Conservation (phyloP, 441 rosid genomes). For the Erodium trifolium region DNA sequence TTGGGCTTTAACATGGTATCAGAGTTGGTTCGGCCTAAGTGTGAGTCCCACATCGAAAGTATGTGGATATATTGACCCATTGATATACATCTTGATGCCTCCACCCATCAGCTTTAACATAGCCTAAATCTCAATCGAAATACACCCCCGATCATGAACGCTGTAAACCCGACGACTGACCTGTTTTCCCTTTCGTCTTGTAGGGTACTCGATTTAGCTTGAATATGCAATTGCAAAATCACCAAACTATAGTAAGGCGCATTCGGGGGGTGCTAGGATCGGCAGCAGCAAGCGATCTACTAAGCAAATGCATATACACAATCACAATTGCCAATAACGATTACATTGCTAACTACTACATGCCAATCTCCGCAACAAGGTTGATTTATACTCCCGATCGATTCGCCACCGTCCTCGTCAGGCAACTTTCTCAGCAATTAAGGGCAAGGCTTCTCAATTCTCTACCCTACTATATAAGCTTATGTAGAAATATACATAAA, state of each 20-base stretch:
- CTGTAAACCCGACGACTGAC: too few species aligned
- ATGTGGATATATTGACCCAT: too few species aligned
- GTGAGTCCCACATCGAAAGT: too few species aligned
- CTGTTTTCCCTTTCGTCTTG: neutral
- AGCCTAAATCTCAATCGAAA: too few species aligned
- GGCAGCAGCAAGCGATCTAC: neutral
- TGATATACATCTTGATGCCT: too few species aligned
- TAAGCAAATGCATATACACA: neutral
- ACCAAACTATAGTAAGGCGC: neutral
- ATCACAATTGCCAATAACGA: neutral
- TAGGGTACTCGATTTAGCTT: neutral
- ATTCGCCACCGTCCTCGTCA: neutral
- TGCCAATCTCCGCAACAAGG: neutral
- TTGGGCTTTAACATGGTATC: too few species aligned
- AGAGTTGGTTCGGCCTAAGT: too few species aligned
- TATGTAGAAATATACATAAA: too few species aligned
- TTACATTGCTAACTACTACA: neutral
- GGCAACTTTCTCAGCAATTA: neutral
- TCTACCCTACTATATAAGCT: neutral
- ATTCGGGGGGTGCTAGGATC: neutral
- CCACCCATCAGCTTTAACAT: too few species aligned
- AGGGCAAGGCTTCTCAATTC: neutral
- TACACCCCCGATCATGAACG: too few species aligned
- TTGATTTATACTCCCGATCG: neutral
- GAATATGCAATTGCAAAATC: neutral